Evolutionary conservation across 345 rosid species (phyloP).

Genomic region (Luvunga scandens): DNA sequence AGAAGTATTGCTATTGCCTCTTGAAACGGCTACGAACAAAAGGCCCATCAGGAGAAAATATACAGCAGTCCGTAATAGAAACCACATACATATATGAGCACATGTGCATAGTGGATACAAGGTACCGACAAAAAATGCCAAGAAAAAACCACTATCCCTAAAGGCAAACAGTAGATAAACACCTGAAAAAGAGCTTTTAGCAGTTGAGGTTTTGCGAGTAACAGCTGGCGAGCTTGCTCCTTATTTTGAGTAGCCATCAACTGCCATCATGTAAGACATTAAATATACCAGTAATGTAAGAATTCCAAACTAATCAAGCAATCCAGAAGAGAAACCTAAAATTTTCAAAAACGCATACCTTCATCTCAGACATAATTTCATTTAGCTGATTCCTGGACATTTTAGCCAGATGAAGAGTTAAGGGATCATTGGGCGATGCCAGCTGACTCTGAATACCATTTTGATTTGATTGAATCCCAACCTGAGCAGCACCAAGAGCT

Average conservation of each 20-base stretch:
- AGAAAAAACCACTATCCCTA: neutral
- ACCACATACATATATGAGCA: neutral
- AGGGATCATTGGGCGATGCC: constrained; percentile 67
- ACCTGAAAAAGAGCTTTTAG: constrained; percentile 93
- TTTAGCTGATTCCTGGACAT: constrained; percentile 84
- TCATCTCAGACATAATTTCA: constrained; percentile 73
- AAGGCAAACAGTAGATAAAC: constrained; percentile 8
- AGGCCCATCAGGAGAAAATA: neutral
- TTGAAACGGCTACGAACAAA: neutral
- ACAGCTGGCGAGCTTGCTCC: constrained; percentile 73
- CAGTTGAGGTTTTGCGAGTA: constrained; percentile 71
- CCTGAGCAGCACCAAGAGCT: constrained; percentile 75
- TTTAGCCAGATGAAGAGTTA: constrained; percentile 84
- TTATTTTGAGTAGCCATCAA: constrained; percentile 65
- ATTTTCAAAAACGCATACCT: constrained; percentile 42
- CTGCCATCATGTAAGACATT: constrained; percentile 37
- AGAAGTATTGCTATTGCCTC: neutral
- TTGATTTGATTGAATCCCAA: constrained; percentile 47
- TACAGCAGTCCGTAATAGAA: neutral
- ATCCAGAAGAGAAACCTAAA: constrained; percentile 1
- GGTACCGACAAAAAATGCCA: neutral
- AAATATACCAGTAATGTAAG: constrained; percentile 1
- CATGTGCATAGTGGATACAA: neutral
- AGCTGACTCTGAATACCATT: constrained; percentile 45
- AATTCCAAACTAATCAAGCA: neutral